phyloP scores from a whole-genome alignment of 1,284 basidiomycete species.

The Austropuccinia psidii region DNA sequence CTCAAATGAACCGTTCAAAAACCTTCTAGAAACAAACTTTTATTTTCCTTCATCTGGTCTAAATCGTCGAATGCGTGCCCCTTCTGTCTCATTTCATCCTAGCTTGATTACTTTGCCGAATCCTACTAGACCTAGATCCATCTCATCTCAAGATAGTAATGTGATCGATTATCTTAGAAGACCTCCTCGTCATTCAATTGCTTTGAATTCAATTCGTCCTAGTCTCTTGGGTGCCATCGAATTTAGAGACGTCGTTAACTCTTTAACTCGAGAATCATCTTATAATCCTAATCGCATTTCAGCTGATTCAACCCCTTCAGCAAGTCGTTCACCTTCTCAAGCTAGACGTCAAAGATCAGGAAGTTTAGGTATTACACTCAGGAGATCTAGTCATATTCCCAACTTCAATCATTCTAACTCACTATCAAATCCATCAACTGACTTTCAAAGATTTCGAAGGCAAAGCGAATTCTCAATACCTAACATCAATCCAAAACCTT shows the following conservation, averaged over 20 bases:
- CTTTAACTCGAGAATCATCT: constrained; percentile 55
- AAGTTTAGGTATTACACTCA: neutral
- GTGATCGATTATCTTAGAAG: too few species aligned
- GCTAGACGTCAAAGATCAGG: neutral
- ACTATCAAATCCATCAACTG: neutral
- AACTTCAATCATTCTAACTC: too few species aligned
- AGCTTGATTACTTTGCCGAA: neutral
- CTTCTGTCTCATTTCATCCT: constrained; percentile 22
- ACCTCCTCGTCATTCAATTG: neutral
- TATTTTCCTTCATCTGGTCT: neutral
- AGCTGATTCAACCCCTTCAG: neutral
- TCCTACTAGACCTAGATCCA: neutral
- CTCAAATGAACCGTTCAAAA: neutral
- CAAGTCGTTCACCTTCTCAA: neutral
- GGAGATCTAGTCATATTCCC: too few species aligned
- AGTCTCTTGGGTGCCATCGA: constrained; percentile 87
- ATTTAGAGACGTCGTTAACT: constrained; percentile 78
- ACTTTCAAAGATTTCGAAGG: neutral
- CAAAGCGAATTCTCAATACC: neutral
- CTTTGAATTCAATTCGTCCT: constrained; percentile 10
- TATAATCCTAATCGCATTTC: neutral
- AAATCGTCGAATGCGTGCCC: constrained; percentile 18
- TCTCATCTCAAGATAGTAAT: neutral
- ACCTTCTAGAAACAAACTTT: neutral
- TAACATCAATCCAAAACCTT: neutral